Percentiles rank a stretch among this genome's conserved stretches.
Evolutionary conservation across 2,329 filamentous ascomycete species (phyloP).

Genomic region (Aspergillus alliaceus): DNA sequence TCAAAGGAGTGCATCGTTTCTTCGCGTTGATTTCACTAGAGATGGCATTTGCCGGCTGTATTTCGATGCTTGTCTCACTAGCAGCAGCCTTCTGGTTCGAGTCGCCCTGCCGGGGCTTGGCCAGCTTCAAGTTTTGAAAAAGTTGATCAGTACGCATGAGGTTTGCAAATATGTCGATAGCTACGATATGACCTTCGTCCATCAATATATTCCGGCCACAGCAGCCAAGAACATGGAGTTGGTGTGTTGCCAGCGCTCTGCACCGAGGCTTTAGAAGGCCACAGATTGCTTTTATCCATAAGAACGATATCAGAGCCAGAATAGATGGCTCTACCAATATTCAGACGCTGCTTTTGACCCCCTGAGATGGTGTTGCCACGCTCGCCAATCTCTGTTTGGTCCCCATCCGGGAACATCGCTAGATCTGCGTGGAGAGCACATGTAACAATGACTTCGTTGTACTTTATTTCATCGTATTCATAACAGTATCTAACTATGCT

Average conservation of each 20-base stretch:
- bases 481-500: too few relatives aligned
- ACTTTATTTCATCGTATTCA: not conserved
- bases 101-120: too few relatives aligned
- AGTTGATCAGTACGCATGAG: not conserved
- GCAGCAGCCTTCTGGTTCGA: too few relatives aligned
- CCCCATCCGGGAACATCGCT: not conserved
- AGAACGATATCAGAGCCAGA: not conserved
- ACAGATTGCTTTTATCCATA: not conserved
- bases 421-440: not conserved
- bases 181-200: not conserved
- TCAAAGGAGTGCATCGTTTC: not conserved
- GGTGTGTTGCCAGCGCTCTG: not conserved
- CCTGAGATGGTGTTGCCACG: not conserved
- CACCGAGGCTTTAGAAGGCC: not conserved
- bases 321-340: not conserved
- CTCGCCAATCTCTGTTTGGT: not conserved
- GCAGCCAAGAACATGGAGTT: not conserved
- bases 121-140: too few relatives aligned
- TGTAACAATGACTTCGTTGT: not conserved
- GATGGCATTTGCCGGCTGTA: too few relatives aligned
- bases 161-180: not conserved
- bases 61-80: too few relatives aligned
- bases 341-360: not conserved
- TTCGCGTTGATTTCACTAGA: too few relatives aligned
- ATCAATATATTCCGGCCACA: not conserved